Base-by-base conservation (phyloP, 768 basidiomycete genomes). In the Amanita pallidorosea region DNA sequence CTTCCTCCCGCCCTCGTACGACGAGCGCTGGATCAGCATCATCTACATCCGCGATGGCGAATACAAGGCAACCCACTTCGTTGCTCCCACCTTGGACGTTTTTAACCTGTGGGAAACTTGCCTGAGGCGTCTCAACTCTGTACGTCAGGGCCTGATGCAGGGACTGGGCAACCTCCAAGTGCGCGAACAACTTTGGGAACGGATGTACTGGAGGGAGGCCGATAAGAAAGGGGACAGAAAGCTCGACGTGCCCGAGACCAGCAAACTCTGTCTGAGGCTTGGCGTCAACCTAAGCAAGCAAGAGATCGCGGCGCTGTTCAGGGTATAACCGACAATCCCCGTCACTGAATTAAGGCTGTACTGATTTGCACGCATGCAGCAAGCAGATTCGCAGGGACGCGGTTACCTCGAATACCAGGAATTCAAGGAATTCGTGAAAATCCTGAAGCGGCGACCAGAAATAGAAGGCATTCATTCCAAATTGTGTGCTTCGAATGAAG, bases 11-110 rank as follows among this genome's bases (percentile, higher is more conserved):
- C 67, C 72, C 48, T 77, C 83, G 49, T 80, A 76, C 56, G 80
- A 88, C 58, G 75, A 81, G 55, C 77, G 85, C 25, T 96, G 92
- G 89, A 74, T 95, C 54, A 88, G 88, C 0, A 80, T 95, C 69
- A 76, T 93, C 52, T 93, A 95, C 62, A 78, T 88, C 45, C 69
- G 84, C 51, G 81, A 84, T 49, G 83, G 79, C 35, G 72, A 72
- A 37, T 91, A 89, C 74, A 95, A 92, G 69, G 84, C 87, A 0
- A 75, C 92, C 17, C 90, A 97, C 60, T 73, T 95, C 54, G 76
- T 95, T 54, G 84, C 89, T 0, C 71, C 82, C 1, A 82, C 83
- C 0, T 65, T 69, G 47, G 72, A 72, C 18, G 62, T 72, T 1
- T 72, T 71, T 54, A 56, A 56, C 7, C 78, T 87, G 55, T 76